These are phyloP conservation scores for Plectosphaerella cucumerina DNA, from an alignment of 2,329 filamentous ascomycete species.

Conservation along the genomic window DNA sequence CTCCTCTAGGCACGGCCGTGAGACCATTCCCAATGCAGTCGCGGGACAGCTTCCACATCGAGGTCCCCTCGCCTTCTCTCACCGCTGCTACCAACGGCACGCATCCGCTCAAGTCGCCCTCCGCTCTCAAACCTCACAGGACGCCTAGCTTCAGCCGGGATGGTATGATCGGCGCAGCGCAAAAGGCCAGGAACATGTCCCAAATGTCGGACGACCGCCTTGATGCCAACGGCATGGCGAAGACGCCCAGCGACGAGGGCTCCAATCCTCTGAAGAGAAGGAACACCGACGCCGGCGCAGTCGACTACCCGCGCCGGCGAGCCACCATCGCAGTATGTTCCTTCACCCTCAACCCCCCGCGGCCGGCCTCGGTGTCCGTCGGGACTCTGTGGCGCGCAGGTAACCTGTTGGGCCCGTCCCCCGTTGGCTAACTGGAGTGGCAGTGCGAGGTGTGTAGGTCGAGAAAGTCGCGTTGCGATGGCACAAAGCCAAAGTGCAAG, in stretches of 20 bases:
- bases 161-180: slow-evolving; percentile 47
- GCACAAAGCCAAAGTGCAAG: slow-evolving; percentile 77
- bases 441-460: slow-evolving; percentile 80
- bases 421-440: slow-evolving; percentile 9
- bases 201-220: slow-evolving; percentile 47
- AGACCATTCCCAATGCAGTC: slow-evolving; percentile 41
- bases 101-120: slow-evolving; percentile 46
- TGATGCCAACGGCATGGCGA: slow-evolving; percentile 43
- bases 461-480: slow-evolving; percentile 75
- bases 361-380: too few species aligned
- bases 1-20: slow-evolving; percentile 36
- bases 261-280: slow-evolving; percentile 57
- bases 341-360: not conserved
- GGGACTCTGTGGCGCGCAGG: too few species aligned
- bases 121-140: slow-evolving; percentile 41
- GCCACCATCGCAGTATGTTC: slow-evolving; percentile 61
- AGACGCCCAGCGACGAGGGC: slow-evolving; percentile 44
- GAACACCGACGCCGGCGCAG: slow-evolving; percentile 51
- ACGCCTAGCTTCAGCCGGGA: slow-evolving; percentile 50
- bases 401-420: not conserved
- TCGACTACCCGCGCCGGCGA: slow-evolving; percentile 61
- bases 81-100: slow-evolving; percentile 34
- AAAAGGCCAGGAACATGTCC: slow-evolving; percentile 51
- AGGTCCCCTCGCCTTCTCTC: slow-evolving; percentile 42
- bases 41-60: slow-evolving; percentile 44